Evolutionary conservation across 306 rosid genomes (phyloP), one percentile per base, ranked within the genome.

Genomic region (Lupinus albus): DNA sequence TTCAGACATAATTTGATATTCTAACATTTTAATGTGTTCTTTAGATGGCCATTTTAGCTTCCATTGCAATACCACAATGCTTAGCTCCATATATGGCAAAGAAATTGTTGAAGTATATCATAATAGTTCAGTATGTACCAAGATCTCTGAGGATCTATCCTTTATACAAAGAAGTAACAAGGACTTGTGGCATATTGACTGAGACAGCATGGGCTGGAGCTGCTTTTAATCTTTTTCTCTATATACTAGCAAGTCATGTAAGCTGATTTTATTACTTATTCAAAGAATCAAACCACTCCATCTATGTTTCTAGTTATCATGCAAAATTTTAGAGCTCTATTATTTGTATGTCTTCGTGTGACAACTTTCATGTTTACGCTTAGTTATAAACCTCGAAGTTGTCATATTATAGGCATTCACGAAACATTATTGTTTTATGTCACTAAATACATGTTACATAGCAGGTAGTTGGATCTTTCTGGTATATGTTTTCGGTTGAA

Each of bases 171-270:
- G 91, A 88, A 88, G 92, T 90, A 57, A 90, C 89, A 7, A 85
- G 82, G 62, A 82, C 87, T 50, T 82, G 83, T 36, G 99, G 99
- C 68, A 85, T 82, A 75, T 79, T 93, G 44, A 88, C 97, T 39
- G 95, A 90, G 80, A 93, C 89, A 9, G 92, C 95, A 5, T 93
- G 96, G 97, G 87, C 86, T 68, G 91, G 92, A 70, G 97, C 99
- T 76, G 95, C 84, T 25, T 84, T 68, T 73, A 93, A 93, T 88
- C 96, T 93, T 61, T 74, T 79, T 65, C 89, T 90, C 50, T 93
- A 86, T 13, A 80, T 93, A 95, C 88, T 88, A 20, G 97, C 88
- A 49, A 84, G 97, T 79, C 99, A 93, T 49, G 99, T 93, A 80
- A 84, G 97, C 42, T 18, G 18, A 20, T 65, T 71, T 49, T 71